Evolutionary conservation across 2,329 filamentous ascomycete genomes (phyloP).

Genomic region (Grosmannia penicillata): DNA sequence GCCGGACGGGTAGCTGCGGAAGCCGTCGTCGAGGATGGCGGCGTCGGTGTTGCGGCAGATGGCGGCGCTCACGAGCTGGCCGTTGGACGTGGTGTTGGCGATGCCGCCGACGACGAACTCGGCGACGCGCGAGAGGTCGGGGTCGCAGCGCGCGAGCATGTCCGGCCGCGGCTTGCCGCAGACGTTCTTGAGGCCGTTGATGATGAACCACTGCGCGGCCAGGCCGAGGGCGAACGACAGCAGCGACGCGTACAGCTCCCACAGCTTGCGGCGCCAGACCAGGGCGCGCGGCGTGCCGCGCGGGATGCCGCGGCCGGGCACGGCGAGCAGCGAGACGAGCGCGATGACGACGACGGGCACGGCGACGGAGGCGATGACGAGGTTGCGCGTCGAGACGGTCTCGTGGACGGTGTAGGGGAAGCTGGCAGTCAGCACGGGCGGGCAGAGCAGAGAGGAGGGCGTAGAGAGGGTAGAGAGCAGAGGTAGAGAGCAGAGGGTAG

Average conservation of each 20-base stretch:
- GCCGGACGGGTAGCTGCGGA: conserved; percentile 69
- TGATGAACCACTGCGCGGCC: conserved; percentile 62
- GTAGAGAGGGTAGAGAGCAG: not conserved
- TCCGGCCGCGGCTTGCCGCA: conserved; percentile 65
- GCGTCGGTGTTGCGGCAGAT: conserved; percentile 60
- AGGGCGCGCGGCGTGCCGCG: conserved; percentile 45
- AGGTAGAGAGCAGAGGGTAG: too few relatives aligned
- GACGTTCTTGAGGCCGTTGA: conserved; percentile 72
- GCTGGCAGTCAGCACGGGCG: too few relatives aligned
- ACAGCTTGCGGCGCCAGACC: conserved; percentile 69
- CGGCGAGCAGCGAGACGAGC: conserved; percentile 51
- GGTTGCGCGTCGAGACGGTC: conserved; percentile 52
- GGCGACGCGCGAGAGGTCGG: conserved; percentile 50
- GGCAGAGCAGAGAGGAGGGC: too few relatives aligned
- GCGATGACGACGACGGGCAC: conserved; percentile 55
- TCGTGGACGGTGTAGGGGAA: conserved; percentile 60
- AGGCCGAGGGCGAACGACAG: conserved; percentile 65
- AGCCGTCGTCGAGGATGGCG: conserved; percentile 58
- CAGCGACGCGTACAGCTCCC: conserved; percentile 81
- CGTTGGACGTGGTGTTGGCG: conserved; percentile 33
- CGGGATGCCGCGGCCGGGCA: conserved; percentile 57
- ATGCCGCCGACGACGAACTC: conserved; percentile 50
- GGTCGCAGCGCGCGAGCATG: conserved; percentile 53
- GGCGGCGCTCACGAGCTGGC: conserved; percentile 55
- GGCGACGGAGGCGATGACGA: conserved; percentile 48